phyloP scores from a whole-genome alignment of 257 asterid species.

The Osmanthus fragrans region DNA sequence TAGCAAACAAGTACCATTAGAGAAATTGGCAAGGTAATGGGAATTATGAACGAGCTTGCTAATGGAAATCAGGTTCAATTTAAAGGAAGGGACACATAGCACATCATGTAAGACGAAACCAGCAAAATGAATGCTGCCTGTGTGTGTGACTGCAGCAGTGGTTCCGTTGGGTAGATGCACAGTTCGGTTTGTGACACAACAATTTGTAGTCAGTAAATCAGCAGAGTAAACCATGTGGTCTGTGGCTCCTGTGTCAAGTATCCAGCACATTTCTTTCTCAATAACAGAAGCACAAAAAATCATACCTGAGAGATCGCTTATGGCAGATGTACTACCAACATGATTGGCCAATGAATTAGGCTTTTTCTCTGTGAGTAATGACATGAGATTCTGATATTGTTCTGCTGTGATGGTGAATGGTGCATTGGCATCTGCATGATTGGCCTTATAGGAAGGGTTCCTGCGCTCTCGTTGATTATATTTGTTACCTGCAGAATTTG shows the following conservation, averaged over 20 bases:
- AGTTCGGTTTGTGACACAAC: background rate
- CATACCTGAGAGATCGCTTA: background rate
- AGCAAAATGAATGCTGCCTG: background rate
- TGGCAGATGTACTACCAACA: background rate
- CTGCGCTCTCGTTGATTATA: too few species aligned
- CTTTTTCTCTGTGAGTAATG: too few species aligned
- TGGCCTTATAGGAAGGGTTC: background rate
- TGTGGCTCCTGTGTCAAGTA: background rate
- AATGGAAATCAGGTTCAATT: background rate
- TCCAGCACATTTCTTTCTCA: background rate
- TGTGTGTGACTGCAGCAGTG: background rate
- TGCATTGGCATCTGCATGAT: background rate
- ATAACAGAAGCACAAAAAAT: background rate
- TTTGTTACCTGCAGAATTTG: background rate
- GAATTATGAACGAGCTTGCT: background rate
- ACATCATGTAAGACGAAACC: background rate
- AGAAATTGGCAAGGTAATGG: background rate
- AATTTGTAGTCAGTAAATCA: background rate
- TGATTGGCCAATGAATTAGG: slow-evolving; percentile 7
- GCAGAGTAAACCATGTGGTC: background rate
- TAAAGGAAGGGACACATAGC: background rate
- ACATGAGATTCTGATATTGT: background rate
- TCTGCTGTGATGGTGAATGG: slow-evolving; percentile 4
- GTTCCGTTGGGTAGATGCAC: background rate
- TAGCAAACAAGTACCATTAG: slow-evolving; percentile 9